Evolutionary conservation across 129 eudicot species (phyloP).

Genomic region (Solidago caesia): DNA sequence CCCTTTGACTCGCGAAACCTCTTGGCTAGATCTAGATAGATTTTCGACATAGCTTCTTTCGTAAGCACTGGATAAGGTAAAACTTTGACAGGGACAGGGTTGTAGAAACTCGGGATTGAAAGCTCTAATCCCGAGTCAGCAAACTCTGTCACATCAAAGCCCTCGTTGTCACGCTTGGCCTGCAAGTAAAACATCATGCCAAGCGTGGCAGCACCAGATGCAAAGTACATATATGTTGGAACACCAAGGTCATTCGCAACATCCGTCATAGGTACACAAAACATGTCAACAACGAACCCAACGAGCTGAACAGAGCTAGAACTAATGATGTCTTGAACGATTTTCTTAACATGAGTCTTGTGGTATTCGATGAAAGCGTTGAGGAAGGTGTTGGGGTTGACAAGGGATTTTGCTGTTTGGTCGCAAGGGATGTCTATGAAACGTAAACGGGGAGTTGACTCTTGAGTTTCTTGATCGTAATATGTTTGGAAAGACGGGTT

Average conservation of each 20-base stretch:
- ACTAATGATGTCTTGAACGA: neutral
- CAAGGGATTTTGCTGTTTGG: conserved; percentile 17
- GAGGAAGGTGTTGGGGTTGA: conserved; percentile 12
- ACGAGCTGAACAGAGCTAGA: conserved; percentile 16
- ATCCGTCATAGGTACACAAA: conserved; percentile 24
- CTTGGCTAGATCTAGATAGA: neutral
- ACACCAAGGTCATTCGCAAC: conserved; percentile 28
- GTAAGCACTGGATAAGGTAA: conserved; percentile 6
- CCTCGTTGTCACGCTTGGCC: conserved; percentile 17
- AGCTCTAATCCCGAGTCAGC: conserved; percentile 19
- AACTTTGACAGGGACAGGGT: conserved; percentile 20
- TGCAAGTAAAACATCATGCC: conserved; percentile 25
- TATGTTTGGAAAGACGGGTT: conserved; percentile 5
- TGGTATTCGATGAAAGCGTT: conserved; percentile 21
- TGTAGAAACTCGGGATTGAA: conserved; percentile 16
- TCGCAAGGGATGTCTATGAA: conserved; percentile 23
- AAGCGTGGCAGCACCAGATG: conserved; percentile 20
- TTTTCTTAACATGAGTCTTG: conserved; percentile 10
- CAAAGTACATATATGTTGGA: conserved; percentile 27
- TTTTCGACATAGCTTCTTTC: conserved; percentile 6
- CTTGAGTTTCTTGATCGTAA: neutral
- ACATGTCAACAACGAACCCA: conserved; percentile 31
- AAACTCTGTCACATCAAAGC: conserved; percentile 15
- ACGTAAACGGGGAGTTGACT: conserved; percentile 2
- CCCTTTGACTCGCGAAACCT: conserved; percentile 26